A percentile compares a stretch with the other conserved stretches of the same genome.
phyloP scores from a whole-genome alignment of 352 stramenopile species.

The Phytophthora europaea region DNA sequence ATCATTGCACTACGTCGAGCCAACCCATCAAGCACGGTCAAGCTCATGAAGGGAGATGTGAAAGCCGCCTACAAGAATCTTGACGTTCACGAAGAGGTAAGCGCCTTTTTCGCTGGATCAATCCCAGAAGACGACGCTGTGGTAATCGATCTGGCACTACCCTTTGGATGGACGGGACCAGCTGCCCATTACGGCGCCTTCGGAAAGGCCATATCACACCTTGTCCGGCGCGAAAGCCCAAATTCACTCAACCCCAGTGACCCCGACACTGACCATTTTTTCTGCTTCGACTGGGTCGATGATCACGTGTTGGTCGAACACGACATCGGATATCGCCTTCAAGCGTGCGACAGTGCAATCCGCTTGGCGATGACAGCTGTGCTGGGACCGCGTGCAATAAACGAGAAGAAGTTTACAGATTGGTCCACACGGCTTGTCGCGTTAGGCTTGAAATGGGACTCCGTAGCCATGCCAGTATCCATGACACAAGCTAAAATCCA shows the following conservation, averaged over 20 bases:
- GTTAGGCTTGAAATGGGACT: constrained; percentile 15
- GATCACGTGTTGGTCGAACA: background rate
- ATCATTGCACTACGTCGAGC: background rate
- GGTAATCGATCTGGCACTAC: background rate
- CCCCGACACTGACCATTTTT: background rate
- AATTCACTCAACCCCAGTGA: background rate
- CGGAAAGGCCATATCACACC: background rate
- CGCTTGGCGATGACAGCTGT: background rate
- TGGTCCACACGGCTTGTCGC: constrained; percentile 1
- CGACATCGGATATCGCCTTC: background rate
- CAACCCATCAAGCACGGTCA: background rate
- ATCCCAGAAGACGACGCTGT: background rate
- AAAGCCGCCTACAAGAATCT: background rate
- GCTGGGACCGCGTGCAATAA: background rate
- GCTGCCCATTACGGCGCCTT: background rate
- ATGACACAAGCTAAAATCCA: constrained; percentile 26
- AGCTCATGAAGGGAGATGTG: background rate
- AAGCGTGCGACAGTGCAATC: background rate
- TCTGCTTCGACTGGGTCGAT: background rate
- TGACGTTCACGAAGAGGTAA: background rate
- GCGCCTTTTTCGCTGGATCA: background rate
- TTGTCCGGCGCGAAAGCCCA: background rate
- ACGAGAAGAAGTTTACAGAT: background rate
- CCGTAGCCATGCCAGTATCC: background rate
- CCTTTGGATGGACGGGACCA: background rate